phyloP scores from a whole-genome alignment of 441 rosid species.

The Hura crepitans region DNA sequence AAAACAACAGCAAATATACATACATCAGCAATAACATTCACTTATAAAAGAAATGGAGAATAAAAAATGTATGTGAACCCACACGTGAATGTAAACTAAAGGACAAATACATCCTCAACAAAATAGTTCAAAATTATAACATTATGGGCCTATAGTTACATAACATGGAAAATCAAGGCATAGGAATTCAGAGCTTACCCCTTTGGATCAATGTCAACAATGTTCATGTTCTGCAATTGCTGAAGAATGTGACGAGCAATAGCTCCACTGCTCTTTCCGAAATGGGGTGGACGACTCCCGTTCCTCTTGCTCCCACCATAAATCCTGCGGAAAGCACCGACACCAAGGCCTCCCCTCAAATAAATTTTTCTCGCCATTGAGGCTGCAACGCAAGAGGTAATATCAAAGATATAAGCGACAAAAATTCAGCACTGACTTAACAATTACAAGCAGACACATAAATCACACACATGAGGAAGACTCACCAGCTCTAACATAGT shows the following conservation, averaged over 20 bases:
- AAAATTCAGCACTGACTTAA: not conserved
- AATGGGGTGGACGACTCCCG: slow-evolving; percentile 82
- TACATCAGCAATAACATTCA: not conserved
- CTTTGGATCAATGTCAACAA: slow-evolving; percentile 57
- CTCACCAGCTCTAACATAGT: slow-evolving; percentile 75
- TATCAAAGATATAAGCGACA: not conserved
- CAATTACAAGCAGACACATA: not conserved
- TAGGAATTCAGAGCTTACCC: slow-evolving; percentile 42
- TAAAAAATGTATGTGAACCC: not conserved
- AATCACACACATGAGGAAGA: not conserved
- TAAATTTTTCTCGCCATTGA: slow-evolving; percentile 92
- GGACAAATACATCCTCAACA: not conserved
- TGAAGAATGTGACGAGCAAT: slow-evolving; percentile 77
- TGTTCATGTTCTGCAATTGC: slow-evolving; percentile 64
- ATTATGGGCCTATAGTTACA: too few relatives aligned
- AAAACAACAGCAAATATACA: slow-evolving; percentile 1
- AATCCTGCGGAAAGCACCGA: slow-evolving; percentile 83
- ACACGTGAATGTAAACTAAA: too few relatives aligned
- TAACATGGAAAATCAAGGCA: too few relatives aligned
- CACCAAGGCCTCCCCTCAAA: slow-evolving; percentile 90
- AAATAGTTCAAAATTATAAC: not conserved
- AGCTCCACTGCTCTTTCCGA: slow-evolving; percentile 82
- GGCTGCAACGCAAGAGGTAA: slow-evolving; percentile 36
- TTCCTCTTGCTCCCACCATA: slow-evolving; percentile 91
- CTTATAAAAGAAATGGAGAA: not conserved